Evolutionary conservation across 1,139 yeast genomes (phyloP), one percentile per base, ranked within the genome.

Genomic region (Lodderomyces parapsilosis): DNA sequence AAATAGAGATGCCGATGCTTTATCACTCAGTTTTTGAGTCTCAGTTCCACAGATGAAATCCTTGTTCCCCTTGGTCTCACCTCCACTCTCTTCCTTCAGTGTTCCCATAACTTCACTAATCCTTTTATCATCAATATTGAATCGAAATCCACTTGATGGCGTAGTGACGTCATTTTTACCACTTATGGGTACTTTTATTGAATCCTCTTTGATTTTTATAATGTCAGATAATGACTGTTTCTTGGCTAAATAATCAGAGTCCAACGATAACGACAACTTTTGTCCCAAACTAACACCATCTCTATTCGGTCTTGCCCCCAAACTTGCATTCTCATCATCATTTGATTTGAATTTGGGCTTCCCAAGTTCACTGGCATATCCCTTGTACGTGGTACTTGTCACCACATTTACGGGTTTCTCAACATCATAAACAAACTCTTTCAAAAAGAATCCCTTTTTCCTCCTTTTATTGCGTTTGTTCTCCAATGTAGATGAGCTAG

Each of bases 131-230:
- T 34, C 38, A 17, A 34, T 34, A 17, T 64, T 57, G 46, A 71
- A 70, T 28, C 65, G 59, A 53, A 71, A 71, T 0, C 74, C 76
- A 2, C 66, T 58, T 36, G 73, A 68, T 14, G 76, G 76, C 0
- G 51, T 25, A 18, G 49, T 47, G 9, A 9, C 19, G 4, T n/a
- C 19, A 5, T 48, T 46, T 9, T 37, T 37, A 11, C n/a, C 11
- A 10, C 18, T 19, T 2, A 47, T 43, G 9, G 33, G 42, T 17
- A 40, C 44, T 20, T 30, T 36, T 8, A 38, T 38, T 11, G 38
- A 45, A 3, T 43, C 28, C 15, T 63, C 66, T 40, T 66, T 68
- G 10, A 68, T 46, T 43, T 64, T 66, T 34, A 68, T 65, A 4
- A 62, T 47, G 43, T 58, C 58, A 0, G 70, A 54, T 4, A 62